Evolutionary conservation across 202 grass and related monocot species (phyloP).

Genomic region (Bolboschoenoplectus hybrid): DNA sequence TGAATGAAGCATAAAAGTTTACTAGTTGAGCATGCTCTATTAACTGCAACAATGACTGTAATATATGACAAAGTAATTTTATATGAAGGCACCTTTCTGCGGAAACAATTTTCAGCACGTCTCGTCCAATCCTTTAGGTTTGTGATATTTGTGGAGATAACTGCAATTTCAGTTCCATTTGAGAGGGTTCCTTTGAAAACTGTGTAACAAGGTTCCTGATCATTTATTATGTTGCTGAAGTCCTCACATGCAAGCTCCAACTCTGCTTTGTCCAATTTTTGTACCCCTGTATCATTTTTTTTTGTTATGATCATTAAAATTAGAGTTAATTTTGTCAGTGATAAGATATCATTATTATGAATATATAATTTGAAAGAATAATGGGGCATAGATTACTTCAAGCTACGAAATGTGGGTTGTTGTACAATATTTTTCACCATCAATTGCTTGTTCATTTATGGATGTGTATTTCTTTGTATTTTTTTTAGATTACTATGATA

Average conservation of each 20-base stretch:
- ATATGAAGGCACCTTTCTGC: constrained; percentile 56
- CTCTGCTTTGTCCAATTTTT: constrained; percentile 65
- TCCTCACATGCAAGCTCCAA: constrained; percentile 77
- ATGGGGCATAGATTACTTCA: neutral
- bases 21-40: neutral
- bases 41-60: constrained; percentile 15
- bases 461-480: neutral
- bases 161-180: constrained; percentile 64
- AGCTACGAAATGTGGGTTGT: neutral
- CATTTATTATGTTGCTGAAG: constrained; percentile 87
- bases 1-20: neutral
- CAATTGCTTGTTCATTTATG: constrained; percentile 1
- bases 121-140: constrained; percentile 70
- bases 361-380: neutral
- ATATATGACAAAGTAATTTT: neutral
- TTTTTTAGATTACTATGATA: neutral
- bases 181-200: constrained; percentile 89
- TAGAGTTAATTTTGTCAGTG: neutral
- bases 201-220: constrained; percentile 55
- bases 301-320: constrained; percentile 27
- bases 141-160: constrained; percentile 61
- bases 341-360: neutral
- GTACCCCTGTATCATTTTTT: constrained; percentile 53
- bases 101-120: constrained; percentile 61
- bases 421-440: neutral